A percentile compares a stretch with the other conserved stretches of the same genome.
Evolutionary conservation across 768 basidiomycete genomes (phyloP).

Genomic region (Exsudoporus frostii): DNA sequence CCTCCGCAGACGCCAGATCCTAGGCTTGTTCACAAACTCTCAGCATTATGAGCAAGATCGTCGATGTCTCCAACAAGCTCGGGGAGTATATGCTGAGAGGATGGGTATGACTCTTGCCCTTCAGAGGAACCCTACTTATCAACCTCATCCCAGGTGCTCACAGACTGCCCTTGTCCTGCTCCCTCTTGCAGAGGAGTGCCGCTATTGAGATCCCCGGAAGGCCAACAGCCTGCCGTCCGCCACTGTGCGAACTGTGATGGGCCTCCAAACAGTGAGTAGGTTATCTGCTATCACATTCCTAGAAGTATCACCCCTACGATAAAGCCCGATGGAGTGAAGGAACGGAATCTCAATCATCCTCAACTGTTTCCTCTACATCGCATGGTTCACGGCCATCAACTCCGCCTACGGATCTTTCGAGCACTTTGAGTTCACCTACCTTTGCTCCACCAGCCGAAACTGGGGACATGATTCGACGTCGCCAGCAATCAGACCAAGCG

Average conservation of each 20-base stretch:
- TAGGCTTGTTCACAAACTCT: background rate
- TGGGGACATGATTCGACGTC: constrained; percentile 60
- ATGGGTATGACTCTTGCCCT: constrained; percentile 46
- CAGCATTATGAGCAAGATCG: constrained; percentile 45
- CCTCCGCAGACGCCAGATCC: too few relatives aligned
- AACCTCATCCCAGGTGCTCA: constrained; percentile 47
- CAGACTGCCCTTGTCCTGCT: constrained; percentile 59
- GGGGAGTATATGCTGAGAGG: constrained; percentile 75
- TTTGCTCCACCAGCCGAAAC: constrained; percentile 66
- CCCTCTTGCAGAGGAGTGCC: constrained; percentile 57
- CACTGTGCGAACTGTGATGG: constrained; percentile 67
- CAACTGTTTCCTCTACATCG: constrained; percentile 48
- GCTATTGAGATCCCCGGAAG: constrained; percentile 67
- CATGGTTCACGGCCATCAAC: constrained; percentile 64
- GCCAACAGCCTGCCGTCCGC: constrained; percentile 39
- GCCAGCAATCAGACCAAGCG: constrained; percentile 79
- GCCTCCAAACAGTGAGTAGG: constrained; percentile 32
- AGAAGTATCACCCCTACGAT: constrained; percentile 6
- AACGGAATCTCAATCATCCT: constrained; percentile 32
- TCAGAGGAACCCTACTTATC: constrained; percentile 4
- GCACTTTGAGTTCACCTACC: constrained; percentile 54
- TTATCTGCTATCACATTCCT: background rate
- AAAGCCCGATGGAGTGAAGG: constrained; percentile 17
- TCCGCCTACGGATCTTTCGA: constrained; percentile 74
- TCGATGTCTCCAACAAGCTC: constrained; percentile 58